These are phyloP conservation scores for Penicillium psychrosexuale DNA, from an alignment of 2,329 filamentous ascomycete genomes.

Conservation along the genomic window DNA sequence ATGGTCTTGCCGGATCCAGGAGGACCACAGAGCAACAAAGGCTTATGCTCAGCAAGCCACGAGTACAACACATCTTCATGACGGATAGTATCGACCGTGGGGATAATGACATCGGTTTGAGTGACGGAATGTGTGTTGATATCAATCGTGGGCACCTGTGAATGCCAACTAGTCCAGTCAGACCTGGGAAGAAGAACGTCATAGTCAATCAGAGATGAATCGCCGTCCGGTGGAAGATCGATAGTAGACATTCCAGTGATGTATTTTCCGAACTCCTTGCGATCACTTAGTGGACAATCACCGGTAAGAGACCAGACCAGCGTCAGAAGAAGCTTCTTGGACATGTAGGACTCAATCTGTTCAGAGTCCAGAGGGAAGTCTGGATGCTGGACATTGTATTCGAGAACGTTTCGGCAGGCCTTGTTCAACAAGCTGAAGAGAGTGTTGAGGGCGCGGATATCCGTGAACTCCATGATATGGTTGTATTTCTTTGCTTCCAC, in stretches of 20 bases:
- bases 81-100: constrained; percentile 92
- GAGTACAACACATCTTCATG: constrained; percentile 99
- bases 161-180: constrained; percentile 92
- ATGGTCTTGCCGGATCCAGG: constrained; percentile 99
- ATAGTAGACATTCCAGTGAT: constrained; percentile 79
- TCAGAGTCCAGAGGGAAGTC: constrained; percentile 92
- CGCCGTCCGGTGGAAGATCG: constrained; percentile 75
- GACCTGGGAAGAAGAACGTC: constrained; percentile 83
- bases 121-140: constrained; percentile 98
- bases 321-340: constrained; percentile 90
- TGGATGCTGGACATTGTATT: constrained; percentile 91
- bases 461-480: constrained; percentile 98
- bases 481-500: constrained; percentile 72
- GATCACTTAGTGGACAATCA: constrained; percentile 83
- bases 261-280: constrained; percentile 84
- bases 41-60: constrained; percentile 98
- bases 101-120: constrained; percentile 97
- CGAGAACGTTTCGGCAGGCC: constrained; percentile 82
- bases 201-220: constrained; percentile 85
- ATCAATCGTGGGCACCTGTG: constrained; percentile 88
- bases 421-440: constrained; percentile 96
- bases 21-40: constrained; percentile 90
- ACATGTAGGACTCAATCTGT: constrained; percentile 81
- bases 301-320: constrained; percentile 95
- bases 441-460: constrained; percentile 84